A percentile compares a stretch with the other conserved stretches of the same genome.
Evolutionary conservation across 371 early-diverging fungal species (phyloP).

Genomic region (Haplosporangium sp.): DNA sequence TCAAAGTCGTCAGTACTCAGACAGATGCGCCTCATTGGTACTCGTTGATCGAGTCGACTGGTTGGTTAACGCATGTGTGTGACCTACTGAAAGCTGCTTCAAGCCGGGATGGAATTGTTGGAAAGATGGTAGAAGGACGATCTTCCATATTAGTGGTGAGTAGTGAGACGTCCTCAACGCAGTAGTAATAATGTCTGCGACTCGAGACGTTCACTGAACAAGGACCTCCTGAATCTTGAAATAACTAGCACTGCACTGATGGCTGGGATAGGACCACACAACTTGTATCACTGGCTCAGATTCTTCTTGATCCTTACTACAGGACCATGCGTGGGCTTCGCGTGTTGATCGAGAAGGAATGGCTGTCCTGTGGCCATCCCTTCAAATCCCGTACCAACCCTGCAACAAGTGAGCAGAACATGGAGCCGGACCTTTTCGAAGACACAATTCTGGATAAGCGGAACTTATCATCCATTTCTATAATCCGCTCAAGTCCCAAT

Average conservation of each 20-base stretch:
- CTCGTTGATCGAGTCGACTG: conserved; percentile 46
- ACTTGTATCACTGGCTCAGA: conserved; percentile 55
- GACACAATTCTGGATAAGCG: conserved; percentile 12
- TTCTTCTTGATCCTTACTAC: conserved; percentile 56
- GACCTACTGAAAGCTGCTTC: conserved; percentile 55
- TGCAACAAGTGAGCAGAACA: conserved; percentile 15
- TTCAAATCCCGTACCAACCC: conserved; percentile 51
- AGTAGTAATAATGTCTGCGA: too few relatives aligned
- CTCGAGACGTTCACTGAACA: background rate
- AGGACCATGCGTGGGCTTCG: conserved; percentile 56
- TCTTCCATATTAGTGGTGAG: conserved; percentile 57
- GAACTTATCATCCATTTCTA: background rate
- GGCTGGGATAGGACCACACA: conserved; percentile 61
- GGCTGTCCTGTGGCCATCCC: conserved; percentile 57
- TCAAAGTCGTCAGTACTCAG: conserved; percentile 46
- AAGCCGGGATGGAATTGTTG: conserved; percentile 54
- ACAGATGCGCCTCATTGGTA: conserved; percentile 55
- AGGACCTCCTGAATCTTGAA: background rate
- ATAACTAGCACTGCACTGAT: conserved; percentile 56
- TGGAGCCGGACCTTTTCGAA: background rate
- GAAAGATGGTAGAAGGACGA: conserved; percentile 46
- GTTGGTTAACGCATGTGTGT: conserved; percentile 55
- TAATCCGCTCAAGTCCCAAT: conserved; percentile 43
- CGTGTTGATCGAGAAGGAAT: conserved; percentile 58
- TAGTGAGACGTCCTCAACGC: background rate